Evolutionary conservation across 2,329 filamentous ascomycete genomes (phyloP), one percentile per base, ranked within the genome.

Genomic region (Gyromitra esculenta): DNA sequence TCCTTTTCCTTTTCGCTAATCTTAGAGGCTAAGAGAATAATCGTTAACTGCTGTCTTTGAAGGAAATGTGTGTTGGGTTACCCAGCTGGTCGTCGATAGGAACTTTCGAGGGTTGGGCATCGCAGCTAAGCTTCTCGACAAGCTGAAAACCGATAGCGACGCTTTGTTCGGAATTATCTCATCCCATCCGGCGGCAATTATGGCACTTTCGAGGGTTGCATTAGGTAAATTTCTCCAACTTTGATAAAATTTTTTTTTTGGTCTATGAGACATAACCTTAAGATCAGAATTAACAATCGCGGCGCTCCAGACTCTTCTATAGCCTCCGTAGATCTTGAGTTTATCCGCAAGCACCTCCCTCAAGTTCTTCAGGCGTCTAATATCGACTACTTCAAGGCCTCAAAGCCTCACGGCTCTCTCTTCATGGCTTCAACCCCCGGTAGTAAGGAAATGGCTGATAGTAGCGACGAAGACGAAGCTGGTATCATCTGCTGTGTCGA

Each of bases 1-100:
- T 11, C 37, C 64, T 56, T 56, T n/a, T 60, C 8, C 57, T 39
- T 39, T 8, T 43, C 15, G 1, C 9, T 1, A 8, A 2, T 21
- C 48, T 21, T 67, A 43, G 4, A 56, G 7, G 37, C 37, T 6
- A 3, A 4, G 6, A 15, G 11, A 6, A 56, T 4, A 52, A 37
- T 41, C 13, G 13, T 62, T 63, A 18, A 59, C 39, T 11, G 9
- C 18, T n/a, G 8, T n/a, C 15, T 18, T 15, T 50, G 15, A 18
- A 74, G 72, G 48, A 15, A 11, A 64, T 65, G 50, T 64, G 37
- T 75, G 57, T 57, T 75, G 65, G 72, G 37, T 75, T 37, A 75
- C 65, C 9, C 72, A 70, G 31, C 6, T 70, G 7, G 72, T 70
- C 5, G 72, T 75, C n/a, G 48, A 75, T 13, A 25, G 31, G 15